Conservation (phyloP, 2,329 filamentous ascomycete species). For the Verticillium klebahnii region DNA sequence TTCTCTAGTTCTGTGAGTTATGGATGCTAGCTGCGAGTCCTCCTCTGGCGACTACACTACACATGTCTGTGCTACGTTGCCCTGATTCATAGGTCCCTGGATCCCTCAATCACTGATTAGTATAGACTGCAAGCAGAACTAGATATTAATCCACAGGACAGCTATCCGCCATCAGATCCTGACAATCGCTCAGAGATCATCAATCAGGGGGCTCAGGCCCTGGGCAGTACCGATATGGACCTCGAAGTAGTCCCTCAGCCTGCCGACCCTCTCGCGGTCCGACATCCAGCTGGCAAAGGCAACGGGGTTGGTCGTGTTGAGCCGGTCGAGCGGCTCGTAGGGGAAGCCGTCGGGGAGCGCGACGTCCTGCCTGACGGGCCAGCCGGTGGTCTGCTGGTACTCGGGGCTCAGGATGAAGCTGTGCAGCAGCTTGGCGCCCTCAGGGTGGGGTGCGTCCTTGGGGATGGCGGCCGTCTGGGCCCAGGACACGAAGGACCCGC, state of each 20-base stretch:
- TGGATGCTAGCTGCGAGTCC: no score
- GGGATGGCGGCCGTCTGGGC: conserved; percentile 42
- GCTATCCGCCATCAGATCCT: no score
- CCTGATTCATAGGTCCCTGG: no score
- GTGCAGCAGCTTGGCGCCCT: conserved; percentile 45
- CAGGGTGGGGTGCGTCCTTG: conserved; percentile 40
- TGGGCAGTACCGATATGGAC: conserved; percentile 34
- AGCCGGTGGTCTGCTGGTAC: conserved; percentile 23
- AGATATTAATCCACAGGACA: no score
- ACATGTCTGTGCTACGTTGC: no score
- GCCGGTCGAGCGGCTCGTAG: conserved; percentile 20
- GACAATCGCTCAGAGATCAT: conserved; percentile 10
- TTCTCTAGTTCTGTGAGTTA: no score
- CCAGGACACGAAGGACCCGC: conserved; percentile 40
- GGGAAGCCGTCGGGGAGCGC: conserved; percentile 20
- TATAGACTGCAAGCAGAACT: no score
- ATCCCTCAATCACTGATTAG: no score
- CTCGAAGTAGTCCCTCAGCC: conserved; percentile 36
- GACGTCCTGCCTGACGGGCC: conserved; percentile 30
- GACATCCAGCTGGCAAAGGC: conserved; percentile 36
- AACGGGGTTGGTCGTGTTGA: conserved; percentile 26
- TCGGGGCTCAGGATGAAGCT: conserved; percentile 39
- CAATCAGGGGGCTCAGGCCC: conserved; percentile 31
- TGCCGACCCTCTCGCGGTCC: conserved; percentile 34
- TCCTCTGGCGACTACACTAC: no score